These are phyloP conservation scores for Pythium apleroticum DNA, from an alignment of 352 stramenopile species.

Conservation along the genomic window DNA sequence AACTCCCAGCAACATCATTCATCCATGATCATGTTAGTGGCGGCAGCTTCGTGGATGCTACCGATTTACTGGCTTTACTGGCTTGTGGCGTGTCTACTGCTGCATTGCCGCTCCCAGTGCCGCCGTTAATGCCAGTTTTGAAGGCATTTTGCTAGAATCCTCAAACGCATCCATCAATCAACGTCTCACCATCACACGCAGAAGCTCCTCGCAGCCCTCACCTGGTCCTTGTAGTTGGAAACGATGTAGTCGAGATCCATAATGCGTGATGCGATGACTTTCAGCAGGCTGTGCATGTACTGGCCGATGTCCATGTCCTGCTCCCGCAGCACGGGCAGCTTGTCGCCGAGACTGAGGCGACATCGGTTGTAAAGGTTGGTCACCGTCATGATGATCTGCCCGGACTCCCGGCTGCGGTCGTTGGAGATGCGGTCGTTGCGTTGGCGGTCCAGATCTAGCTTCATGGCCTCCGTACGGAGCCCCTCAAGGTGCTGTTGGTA, in stretches of 20 bases:
- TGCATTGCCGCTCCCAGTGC: neutral
- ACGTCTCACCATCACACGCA: neutral
- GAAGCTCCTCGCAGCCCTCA: constrained; percentile 10
- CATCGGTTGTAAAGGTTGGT: constrained; percentile 91
- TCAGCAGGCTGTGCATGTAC: constrained; percentile 76
- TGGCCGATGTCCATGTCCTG: constrained; percentile 71
- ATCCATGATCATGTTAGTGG: constrained; percentile 19
- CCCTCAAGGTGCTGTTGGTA: constrained; percentile 82
- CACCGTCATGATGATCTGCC: constrained; percentile 89
- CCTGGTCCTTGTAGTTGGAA: constrained; percentile 65
- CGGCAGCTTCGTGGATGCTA: constrained; percentile 21
- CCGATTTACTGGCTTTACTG: constrained; percentile 8
- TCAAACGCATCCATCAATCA: neutral
- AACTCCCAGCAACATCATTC: neutral
- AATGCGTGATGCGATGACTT: constrained; percentile 80
- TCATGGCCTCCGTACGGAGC: constrained; percentile 68
- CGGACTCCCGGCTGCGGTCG: constrained; percentile 81
- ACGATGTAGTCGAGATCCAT: constrained; percentile 87
- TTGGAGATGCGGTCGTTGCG: constrained; percentile 76
- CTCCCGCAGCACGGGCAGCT: constrained; percentile 70
- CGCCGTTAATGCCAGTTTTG: neutral
- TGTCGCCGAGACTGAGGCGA: constrained; percentile 67
- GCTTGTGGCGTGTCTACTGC: constrained; percentile 4
- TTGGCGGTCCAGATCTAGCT: constrained; percentile 82
- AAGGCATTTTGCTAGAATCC: neutral